Evolutionary conservation across 2,329 filamentous ascomycete species (phyloP), one percentile per base, ranked within the genome.

Genomic region (Aspergillus sp.): DNA sequence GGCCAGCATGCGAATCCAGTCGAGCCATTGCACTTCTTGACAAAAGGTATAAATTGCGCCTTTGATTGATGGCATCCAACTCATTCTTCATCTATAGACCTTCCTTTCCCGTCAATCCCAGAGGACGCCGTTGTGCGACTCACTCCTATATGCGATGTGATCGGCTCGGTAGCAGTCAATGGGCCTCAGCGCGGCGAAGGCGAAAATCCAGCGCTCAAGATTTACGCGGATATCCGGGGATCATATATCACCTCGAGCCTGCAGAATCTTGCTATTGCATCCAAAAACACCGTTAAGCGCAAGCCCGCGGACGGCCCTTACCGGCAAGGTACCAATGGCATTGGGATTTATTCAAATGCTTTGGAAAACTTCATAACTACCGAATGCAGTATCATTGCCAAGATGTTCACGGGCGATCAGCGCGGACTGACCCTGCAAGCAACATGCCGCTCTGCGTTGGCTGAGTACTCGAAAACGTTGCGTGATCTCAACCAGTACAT

Each of bases 21-120:
- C 30, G 91, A 98, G 53, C 88, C 91, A 5, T 66, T 98, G 27
- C 84, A 94, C 58, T 95, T 81, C 53, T 80, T 95, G 49, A 95
- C 86, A 12, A 96, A 96, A 61, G 76, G 86, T 66, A 34, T n/a
- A 38, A 19, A 12, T 26, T 2, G 20, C 6, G n/a, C 17, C 13
- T 14, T 15, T 15, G 11, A 15, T 10, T 15, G 14, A 16, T 24
- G 10, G 29, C 27, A 17, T n/a, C 17, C 27, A 74, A 70, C 55
- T 36, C 32, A 25, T 30, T 28, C 8, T 13, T 13, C 15, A 24
- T 11, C 14, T 13, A 4, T 39, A 74, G 71, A 75, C 30, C 66
- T 75, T 10, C 76, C 82, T 1, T 98, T 96, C 49, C 91, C 91
- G 6, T 69, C 80, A 7, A 72, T 96, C 16, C 71, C 81, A 1